Percentiles rank a stretch among this genome's conserved stretches.
Evolutionary conservation across 306 rosid species (phyloP).

Genomic region (Quercus variabilis): DNA sequence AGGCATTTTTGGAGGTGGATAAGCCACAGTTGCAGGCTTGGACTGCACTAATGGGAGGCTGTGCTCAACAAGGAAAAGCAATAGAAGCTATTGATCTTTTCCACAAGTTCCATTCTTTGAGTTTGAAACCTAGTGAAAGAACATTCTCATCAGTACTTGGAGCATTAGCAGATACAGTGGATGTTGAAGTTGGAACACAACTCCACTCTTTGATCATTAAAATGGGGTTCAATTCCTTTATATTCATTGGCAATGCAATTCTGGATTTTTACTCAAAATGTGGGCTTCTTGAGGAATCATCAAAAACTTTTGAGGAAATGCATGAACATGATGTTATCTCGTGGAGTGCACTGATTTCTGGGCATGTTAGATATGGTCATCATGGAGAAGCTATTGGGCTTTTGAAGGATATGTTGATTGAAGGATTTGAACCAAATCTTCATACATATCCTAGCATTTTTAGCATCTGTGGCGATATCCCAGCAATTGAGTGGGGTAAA

Average conservation of each 20-base stretch:
- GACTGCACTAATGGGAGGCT: conserved; percentile 8
- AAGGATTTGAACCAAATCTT: background rate
- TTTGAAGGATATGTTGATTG: background rate
- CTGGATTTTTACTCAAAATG: background rate
- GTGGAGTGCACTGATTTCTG: no score
- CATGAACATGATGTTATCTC: no score
- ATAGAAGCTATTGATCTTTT: conserved; percentile 4
- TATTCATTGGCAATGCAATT: background rate
- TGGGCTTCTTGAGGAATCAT: no score
- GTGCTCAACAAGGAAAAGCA: background rate
- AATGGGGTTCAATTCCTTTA: background rate
- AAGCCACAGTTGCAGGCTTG: conserved; percentile 4
- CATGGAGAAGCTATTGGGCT: background rate
- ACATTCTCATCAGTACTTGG: conserved; percentile 3
- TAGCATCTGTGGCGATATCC: background rate
- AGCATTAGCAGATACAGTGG: background rate
- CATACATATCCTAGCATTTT: background rate
- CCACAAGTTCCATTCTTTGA: conserved; percentile 1
- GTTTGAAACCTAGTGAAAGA: background rate
- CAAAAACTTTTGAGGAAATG: no score
- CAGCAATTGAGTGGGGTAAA: conserved; percentile 21
- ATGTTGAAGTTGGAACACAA: conserved; percentile 3
- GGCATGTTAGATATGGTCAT: background rate
- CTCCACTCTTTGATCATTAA: background rate
- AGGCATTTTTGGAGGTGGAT: background rate